Evolutionary conservation across 805 yeast species (phyloP).

Genomic region (Komagataella pastoris): DNA sequence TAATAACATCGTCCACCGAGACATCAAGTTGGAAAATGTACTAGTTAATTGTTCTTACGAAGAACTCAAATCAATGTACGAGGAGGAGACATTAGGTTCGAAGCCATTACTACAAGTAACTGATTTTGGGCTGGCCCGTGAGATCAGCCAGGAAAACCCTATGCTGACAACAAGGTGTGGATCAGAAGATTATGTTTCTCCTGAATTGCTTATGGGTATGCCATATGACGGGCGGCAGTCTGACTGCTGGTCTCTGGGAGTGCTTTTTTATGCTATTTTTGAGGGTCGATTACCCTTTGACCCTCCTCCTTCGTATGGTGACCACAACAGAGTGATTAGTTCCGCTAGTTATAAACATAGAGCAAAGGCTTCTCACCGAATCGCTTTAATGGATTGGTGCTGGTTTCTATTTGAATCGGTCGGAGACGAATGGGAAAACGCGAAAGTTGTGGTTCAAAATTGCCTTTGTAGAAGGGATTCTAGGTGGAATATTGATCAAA

Average conservation of each 20-base stretch:
- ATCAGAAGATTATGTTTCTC: constrained; percentile 92
- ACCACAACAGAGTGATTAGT: constrained; percentile 18
- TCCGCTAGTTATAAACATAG: constrained; percentile 30
- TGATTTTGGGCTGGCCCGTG: constrained; percentile 82
- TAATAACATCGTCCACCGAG: constrained; percentile 70
- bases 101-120: constrained; percentile 41
- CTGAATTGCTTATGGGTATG: constrained; percentile 82
- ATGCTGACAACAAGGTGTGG: constrained; percentile 84
- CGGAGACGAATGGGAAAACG: constrained; percentile 25
- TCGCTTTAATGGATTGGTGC: constrained; percentile 86
- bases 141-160: constrained; percentile 45
- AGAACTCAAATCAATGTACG: constrained; percentile 13
- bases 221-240: constrained; percentile 85
- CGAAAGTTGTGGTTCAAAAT: constrained; percentile 35
- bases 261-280: constrained; percentile 68
- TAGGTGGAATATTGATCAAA: constrained; percentile 22
- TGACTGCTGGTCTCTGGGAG: constrained; percentile 95
- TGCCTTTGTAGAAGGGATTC: constrained; percentile 34
- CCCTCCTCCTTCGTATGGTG: constrained; percentile 40
- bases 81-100: constrained; percentile 6
- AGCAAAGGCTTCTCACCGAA: constrained; percentile 68
- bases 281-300: constrained; percentile 92
- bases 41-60: constrained; percentile 26
- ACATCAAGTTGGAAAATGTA: constrained; percentile 79
- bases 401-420: constrained; percentile 41